These are phyloP conservation scores for Hortaea werneckii DNA, from an alignment of 2,329 filamentous ascomycete genomes.

Conservation along the genomic window DNA sequence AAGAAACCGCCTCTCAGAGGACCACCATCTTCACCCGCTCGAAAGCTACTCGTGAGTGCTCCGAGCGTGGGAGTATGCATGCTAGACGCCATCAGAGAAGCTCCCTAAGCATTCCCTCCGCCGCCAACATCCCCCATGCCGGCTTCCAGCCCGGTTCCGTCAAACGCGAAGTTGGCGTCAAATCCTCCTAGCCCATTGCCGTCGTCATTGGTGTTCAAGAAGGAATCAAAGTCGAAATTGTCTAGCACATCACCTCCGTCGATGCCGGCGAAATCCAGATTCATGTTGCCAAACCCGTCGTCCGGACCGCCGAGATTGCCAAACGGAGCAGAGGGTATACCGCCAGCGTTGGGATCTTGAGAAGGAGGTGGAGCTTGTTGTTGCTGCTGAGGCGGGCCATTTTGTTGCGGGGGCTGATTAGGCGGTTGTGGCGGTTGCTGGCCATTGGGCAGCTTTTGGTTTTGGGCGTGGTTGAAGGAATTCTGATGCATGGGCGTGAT, in stretches of 20 bases:
- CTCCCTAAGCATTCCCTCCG: background rate
- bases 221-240: constrained; percentile 59
- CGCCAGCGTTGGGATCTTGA: constrained; percentile 20
- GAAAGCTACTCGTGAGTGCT: too few relatives aligned
- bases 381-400: background rate
- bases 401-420: background rate
- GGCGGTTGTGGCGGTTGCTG: constrained; percentile 9
- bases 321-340: constrained; percentile 24
- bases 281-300: constrained; percentile 26
- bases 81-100: too few relatives aligned
- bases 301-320: constrained; percentile 28
- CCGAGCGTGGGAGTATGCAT: too few relatives aligned
- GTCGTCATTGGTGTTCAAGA: constrained; percentile 45
- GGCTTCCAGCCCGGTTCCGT: constrained; percentile 14
- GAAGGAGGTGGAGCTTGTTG: background rate
- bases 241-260: constrained; percentile 55
- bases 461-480: constrained; percentile 30
- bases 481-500: constrained; percentile 34
- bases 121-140: background rate
- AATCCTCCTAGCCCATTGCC: constrained; percentile 30
- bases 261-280: constrained; percentile 33
- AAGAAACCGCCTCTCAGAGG: too few relatives aligned
- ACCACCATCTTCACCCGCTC: too few relatives aligned
- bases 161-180: constrained; percentile 29
- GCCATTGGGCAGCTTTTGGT: constrained; percentile 24